A percentile compares a stretch with the other conserved stretches of the same genome.
Conservation (phyloP, 345 rosid species). For the Acer saccharum region DNA sequence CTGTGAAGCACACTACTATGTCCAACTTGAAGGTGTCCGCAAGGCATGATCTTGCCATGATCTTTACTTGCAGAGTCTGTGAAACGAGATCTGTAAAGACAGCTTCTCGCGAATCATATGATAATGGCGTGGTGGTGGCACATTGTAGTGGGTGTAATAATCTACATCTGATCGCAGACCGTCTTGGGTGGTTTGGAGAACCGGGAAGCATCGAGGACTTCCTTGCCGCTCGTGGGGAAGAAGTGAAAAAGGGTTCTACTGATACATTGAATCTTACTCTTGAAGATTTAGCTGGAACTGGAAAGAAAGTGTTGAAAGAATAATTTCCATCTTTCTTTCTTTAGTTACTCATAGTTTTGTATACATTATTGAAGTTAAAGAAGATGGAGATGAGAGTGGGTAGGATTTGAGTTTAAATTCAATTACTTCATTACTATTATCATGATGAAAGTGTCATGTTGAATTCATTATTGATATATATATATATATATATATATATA, state of each 20-base stretch:
- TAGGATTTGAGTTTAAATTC: neutral
- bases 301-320: constrained; percentile 45
- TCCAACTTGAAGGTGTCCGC: constrained; percentile 65
- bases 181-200: constrained; percentile 85
- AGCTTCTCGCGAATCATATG: constrained; percentile 69
- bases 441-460: neutral
- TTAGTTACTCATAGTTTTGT: neutral
- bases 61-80: constrained; percentile 87
- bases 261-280: constrained; percentile 73
- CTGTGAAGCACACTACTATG: constrained; percentile 34
- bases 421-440: neutral
- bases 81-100: constrained; percentile 85
- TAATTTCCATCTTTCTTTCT: constrained; percentile 5
- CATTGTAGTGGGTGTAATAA: constrained; percentile 83
- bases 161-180: constrained; percentile 86
- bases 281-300: constrained; percentile 70
- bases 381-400: neutral
- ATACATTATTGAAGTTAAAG: neutral
- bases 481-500: too few species aligned
- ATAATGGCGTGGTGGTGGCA: constrained; percentile 87
- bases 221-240: constrained; percentile 83
- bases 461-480: too few species aligned
- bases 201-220: constrained; percentile 83
- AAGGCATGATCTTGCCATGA: constrained; percentile 86
- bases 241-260: constrained; percentile 68